Evolutionary conservation across 306 rosid genomes (phyloP), one percentile per base, ranked within the genome.

Genomic region (Comarum palustre): DNA sequence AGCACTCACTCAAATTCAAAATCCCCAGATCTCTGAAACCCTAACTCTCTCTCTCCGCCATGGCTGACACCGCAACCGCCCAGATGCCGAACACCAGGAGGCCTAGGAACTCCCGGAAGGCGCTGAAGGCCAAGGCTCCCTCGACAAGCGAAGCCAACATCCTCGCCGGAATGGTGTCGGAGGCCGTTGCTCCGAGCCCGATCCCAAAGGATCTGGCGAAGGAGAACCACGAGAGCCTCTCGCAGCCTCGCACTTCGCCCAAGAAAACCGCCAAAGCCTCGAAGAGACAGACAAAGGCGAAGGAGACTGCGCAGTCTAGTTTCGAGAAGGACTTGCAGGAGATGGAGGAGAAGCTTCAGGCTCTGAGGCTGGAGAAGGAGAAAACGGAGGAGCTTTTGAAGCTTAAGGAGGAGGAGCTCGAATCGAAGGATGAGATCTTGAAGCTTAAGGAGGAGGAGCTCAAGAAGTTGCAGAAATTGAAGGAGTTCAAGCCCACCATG

Each of bases 401-500:
- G 82, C 27, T 72, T 94, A 91, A 82, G 83, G 97, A 89, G n/a
- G 87, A 89, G 46, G 94, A 93, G 82, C 90, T 93, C 2, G 81
- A 79, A 41, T 81, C 43, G 8, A 84, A 86, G n/a, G n/a, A n/a
- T n/a, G 95, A 89, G 74, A 84, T 91, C 11, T 73, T 94, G 84
- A 94, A 87, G 82, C 27, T 72, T 94, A 91, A 82, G 83, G 97
- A 89, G n/a, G 87, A 89, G 46, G 94, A 93, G 78, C 71, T 94
- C 62, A 94, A 86, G 78, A 91, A 91, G 69, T 60, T 91, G 86
- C 96, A 88, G 76, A 94, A 94, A 62, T 47, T 84, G 78, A 91
- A 94, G 85, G 97, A 91, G 81, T 94, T 94, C 80, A 94, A 91
- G 78, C 98, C 98, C 66, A 86, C 77, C 52, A 69, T 94, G 95